phyloP scores from a whole-genome alignment of 345 rosid genomes.

The Carallia brachiata region DNA sequence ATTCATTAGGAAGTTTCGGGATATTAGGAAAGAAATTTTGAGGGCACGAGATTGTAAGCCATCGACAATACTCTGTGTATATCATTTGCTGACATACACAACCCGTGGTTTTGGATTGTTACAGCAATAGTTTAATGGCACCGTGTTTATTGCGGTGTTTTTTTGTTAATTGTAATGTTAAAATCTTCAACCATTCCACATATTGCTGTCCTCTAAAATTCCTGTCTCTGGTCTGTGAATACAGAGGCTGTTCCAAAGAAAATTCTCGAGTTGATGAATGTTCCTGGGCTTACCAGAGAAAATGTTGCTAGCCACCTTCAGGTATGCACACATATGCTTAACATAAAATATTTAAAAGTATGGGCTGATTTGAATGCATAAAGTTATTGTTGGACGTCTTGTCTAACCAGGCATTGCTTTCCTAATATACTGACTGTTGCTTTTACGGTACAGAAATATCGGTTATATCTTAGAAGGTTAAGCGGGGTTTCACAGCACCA shows the following conservation, averaged over 20 bases:
- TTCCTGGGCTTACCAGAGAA: constrained; percentile 38
- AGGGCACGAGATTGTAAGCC: background rate
- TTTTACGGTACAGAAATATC: constrained; percentile 66
- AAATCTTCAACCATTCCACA: background rate
- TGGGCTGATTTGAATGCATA: background rate
- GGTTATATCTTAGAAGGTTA: constrained; percentile 87
- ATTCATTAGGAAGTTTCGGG: background rate
- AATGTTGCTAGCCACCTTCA: constrained; percentile 42
- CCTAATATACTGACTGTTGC: background rate
- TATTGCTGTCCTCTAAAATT: constrained; percentile 5
- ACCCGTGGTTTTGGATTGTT: background rate
- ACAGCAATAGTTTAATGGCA: background rate
- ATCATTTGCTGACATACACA: background rate
- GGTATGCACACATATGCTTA: constrained; percentile 13
- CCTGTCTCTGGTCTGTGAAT: constrained; percentile 12
- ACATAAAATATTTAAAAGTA: background rate
- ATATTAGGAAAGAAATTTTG: background rate
- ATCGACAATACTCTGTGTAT: background rate
- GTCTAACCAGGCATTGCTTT: background rate
- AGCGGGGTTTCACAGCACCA: constrained; percentile 81
- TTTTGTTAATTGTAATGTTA: too few relatives aligned
- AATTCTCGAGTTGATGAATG: constrained; percentile 38
- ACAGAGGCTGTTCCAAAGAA: constrained; percentile 37
- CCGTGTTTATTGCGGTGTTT: background rate
- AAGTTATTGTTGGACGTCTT: background rate